Evolutionary conservation across 345 rosid species (phyloP).

Genomic region (Geranium rotundifolium): DNA sequence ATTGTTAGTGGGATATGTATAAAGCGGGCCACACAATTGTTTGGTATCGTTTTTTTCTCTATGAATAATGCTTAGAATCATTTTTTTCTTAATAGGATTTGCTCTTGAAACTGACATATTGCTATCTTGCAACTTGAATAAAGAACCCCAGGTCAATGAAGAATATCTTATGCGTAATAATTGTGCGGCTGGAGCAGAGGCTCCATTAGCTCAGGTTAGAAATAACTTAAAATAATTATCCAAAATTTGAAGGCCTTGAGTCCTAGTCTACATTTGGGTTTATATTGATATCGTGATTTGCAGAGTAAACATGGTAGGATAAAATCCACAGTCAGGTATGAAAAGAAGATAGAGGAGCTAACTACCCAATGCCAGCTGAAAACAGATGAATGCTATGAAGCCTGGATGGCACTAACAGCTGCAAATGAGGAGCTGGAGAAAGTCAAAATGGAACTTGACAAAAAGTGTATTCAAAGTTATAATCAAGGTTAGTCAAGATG

Average conservation of each 20-base stretch:
- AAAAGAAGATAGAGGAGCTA: constrained; percentile 77
- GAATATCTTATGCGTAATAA: constrained; percentile 60
- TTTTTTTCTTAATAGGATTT: not conserved
- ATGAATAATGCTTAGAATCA: not conserved
- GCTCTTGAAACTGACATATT: not conserved
- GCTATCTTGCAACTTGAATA: not conserved
- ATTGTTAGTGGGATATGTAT: constrained; percentile 70
- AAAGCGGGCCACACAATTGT: constrained; percentile 47
- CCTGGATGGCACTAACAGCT: constrained; percentile 88
- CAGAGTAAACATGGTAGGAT: constrained; percentile 67
- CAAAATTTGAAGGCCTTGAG: not conserved
- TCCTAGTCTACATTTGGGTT: not conserved
- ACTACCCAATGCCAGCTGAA: constrained; percentile 47
- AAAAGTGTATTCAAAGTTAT: not conserved
- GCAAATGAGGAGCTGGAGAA: constrained; percentile 56
- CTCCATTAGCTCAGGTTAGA: constrained; percentile 62
- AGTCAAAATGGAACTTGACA: not conserved
- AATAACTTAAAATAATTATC: not conserved
- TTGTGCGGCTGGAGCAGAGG: constrained; percentile 60
- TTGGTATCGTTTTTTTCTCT: constrained; percentile 2
- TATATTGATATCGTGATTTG: constrained; percentile 11
- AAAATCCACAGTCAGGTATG: constrained; percentile 67
- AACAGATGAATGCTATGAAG: constrained; percentile 90
- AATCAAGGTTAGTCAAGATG: not conserved
- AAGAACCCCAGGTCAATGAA: constrained; percentile 28